Evolutionary conservation across 371 early-diverging fungal species (phyloP), one percentile per base, ranked within the genome.

Genomic region (Haplosporangium sp.): DNA sequence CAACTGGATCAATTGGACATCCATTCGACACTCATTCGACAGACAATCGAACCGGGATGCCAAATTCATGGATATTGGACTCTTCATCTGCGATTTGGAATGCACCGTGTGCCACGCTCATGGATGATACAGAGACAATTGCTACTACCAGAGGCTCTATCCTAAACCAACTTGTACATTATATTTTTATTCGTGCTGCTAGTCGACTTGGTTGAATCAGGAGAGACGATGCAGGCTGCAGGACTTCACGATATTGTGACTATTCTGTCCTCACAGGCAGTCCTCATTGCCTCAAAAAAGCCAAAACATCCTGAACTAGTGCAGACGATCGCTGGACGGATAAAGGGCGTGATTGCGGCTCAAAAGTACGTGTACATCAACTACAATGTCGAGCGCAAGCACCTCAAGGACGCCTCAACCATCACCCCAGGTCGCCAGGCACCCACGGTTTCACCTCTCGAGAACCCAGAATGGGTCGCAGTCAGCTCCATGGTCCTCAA

Each of bases 151-250:
- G 29, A 11, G 11, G 46, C n/a, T 46, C 46, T 46, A 11, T 46
- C 18, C 14, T 50, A 18, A 45, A 51, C 51, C 51, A 18, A 57
- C 21, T 1, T n/a, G 21, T 2, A 37, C 13, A 10, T 20, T 40
- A 13, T 6, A 6, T 36, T 21, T 14, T 20, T 38, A 13, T 14
- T 42, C 0, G 16, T 18, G 4, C 23, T 36, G 12, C 38, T 75
- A 88, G 88, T 89, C 36, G 89, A 89, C 82, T 80, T 89, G 67
- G 89, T 89, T 71, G 99, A 98, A 83, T 95, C 96, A 16, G 99
- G 98, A 68, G 98, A 98, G 75, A 97, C 98, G 6, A 98, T 98
- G 98, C 91, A 95, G 63, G 98, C 97, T n/a, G 98, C 98, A 18
- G 96, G 96, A 13, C 90, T 98, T 41, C 93, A 93, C 74, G 92